These are phyloP conservation scores for Miscanthus lutarioriparius DNA, from an alignment of 176 grass and related monocot genomes.

Conservation along the genomic window DNA sequence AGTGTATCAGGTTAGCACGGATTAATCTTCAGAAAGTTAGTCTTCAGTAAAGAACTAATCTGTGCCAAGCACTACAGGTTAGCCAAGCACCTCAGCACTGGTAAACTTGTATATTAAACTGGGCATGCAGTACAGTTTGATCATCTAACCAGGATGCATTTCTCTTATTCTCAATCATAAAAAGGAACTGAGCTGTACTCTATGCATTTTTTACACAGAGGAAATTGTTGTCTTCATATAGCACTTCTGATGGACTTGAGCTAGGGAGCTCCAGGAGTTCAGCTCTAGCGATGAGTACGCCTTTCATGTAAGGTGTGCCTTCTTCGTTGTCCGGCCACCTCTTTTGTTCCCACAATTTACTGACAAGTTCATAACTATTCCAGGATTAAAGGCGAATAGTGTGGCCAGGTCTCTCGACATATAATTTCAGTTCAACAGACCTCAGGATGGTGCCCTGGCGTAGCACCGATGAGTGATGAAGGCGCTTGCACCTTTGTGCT, in stretches of 20 bases:
- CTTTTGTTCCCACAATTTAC: slow-evolving; percentile 15
- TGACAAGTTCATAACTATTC: slow-evolving; percentile 20
- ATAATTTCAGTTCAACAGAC: slow-evolving; percentile 29
- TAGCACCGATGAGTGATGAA: slow-evolving; percentile 35
- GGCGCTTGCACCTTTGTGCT: slow-evolving; percentile 31
- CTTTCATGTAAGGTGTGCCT: slow-evolving; percentile 56
- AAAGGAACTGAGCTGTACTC: slow-evolving; percentile 31
- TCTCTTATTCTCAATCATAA: slow-evolving; percentile 12
- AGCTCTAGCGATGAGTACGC: slow-evolving; percentile 45
- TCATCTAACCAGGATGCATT: slow-evolving; percentile 13
- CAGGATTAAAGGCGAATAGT: slow-evolving; percentile 58
- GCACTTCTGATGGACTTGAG: slow-evolving; percentile 43
- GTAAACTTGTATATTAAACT: slow-evolving; percentile 23
- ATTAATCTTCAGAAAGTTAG: not conserved
- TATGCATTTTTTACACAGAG: slow-evolving; percentile 65
- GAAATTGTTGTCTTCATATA: slow-evolving; percentile 61
- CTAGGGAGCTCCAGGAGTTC: slow-evolving; percentile 46
- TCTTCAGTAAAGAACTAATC: not conserved
- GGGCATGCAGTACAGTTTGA: not conserved
- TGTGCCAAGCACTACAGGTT: not conserved
- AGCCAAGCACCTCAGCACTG: not conserved
- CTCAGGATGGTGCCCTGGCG: not conserved
- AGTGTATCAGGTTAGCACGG: not conserved
- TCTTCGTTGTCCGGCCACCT: not conserved
- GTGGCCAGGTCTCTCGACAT: slow-evolving; percentile 7